Evolutionary conservation across 352 stramenopile genomes (phyloP), one percentile per base, ranked within the genome.

Genomic region (Hyaloperonospora arabidopsidis): DNA sequence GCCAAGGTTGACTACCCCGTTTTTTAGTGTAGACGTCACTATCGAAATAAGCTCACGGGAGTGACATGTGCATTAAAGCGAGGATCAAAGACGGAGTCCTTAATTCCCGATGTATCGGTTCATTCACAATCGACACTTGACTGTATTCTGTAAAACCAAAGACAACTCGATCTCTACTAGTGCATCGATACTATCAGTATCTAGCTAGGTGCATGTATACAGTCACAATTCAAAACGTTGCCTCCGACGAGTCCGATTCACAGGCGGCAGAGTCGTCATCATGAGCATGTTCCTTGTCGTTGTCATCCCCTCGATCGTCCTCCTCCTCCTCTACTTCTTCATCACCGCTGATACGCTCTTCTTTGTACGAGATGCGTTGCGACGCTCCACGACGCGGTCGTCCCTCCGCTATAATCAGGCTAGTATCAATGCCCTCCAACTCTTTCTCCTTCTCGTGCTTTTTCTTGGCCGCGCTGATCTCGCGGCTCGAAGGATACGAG

Each of bases 341-440:
- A 29, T 73, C 74, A 1, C 76, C 64, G n/a, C 63, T 75, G 8
- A 83, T 59, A 12, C 52, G 64, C 0, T 60, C 57, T 38, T 65
- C 61, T 21, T 41, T 70, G 50, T 67, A 74, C 29, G 70, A 72
- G 25, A 73, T 56, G n/a, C n/a, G 50, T 41, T 65, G 45, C 13
- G 38, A 34, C 21, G 43, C 29, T 47, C 52, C 62, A 38, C 67
- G 67, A 38, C 68, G 72, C 12, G 67, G 59, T 19, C 72, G 55
- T 14, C 70, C 60, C 14, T 53, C 50, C 22, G 55, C 60, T 51
- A 93, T 87, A 57, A 93, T 93, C 13, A 88, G 55, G 19, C 68
- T 87, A 1, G 79, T 84, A 57, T 93, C 84, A 10, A 93, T 93
- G 12, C 82, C 84, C 44, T 93, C 84, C 25, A 92, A 53, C 39